These are phyloP conservation scores for Epicoccum nigrum DNA, from an alignment of 2,329 filamentous ascomycete species.

Conservation along the genomic window DNA sequence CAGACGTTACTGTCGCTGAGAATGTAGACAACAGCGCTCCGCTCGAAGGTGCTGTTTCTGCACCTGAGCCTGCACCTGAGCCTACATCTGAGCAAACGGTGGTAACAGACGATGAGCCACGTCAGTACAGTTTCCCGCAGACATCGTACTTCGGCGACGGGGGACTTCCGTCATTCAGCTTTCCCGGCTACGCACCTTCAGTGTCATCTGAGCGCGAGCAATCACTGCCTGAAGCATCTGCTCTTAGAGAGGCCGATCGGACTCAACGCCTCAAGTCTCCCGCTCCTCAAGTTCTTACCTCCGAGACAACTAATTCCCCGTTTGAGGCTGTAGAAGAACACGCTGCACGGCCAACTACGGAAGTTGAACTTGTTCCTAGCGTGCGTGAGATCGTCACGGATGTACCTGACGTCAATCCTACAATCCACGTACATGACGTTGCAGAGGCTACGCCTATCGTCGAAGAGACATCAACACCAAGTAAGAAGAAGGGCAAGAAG, in stretches of 20 bases:
- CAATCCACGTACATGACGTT: background rate
- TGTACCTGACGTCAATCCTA: background rate
- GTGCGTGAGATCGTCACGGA: slow-evolving; percentile 1
- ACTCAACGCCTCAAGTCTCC: too few species aligned
- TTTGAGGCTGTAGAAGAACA: background rate
- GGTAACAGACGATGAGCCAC: background rate
- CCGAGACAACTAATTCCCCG: background rate
- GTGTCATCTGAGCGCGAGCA: background rate
- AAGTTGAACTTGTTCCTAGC: slow-evolving; percentile 14
- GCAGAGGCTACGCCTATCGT: background rate
- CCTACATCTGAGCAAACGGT: background rate
- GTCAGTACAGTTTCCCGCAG: background rate
- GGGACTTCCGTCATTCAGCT: slow-evolving; percentile 2
- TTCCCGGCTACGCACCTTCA: background rate
- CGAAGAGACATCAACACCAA: slow-evolving; percentile 11
- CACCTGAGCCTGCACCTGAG: background rate
- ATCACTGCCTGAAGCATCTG: background rate
- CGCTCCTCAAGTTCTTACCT: background rate
- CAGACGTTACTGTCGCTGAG: background rate
- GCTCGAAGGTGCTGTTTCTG: background rate
- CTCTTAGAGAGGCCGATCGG: background rate
- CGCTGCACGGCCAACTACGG: slow-evolving; percentile 1
- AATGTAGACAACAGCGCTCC: too few species aligned
- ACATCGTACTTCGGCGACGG: slow-evolving; percentile 10
- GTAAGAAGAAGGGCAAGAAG: slow-evolving; percentile 40